A percentile compares a stretch with the other conserved stretches of the same genome.
Conservation (phyloP, 2,329 filamentous ascomycete species). For the Colletotrichum sansevieriae region DNA sequence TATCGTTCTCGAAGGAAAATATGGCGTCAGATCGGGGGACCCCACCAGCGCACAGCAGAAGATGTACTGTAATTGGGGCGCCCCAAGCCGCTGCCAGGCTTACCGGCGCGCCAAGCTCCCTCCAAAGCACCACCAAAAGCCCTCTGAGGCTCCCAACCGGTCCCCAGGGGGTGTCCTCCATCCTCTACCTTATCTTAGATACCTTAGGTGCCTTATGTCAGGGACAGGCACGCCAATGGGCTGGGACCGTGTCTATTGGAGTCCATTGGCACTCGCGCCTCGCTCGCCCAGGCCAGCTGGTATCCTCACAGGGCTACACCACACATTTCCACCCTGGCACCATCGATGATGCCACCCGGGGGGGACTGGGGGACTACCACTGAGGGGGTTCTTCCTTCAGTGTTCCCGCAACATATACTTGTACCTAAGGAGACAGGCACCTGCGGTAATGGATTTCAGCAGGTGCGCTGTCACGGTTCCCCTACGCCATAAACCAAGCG, state of each 20-base stretch:
- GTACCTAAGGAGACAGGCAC: background rate
- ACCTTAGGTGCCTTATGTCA: slow-evolving; percentile 2
- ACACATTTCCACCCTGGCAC: background rate
- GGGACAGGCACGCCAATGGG: slow-evolving; percentile 25
- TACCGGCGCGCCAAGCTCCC: slow-evolving; percentile 17
- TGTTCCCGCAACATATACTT: too few relatives aligned
- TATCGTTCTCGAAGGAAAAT: slow-evolving; percentile 41
- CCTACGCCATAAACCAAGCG: background rate
- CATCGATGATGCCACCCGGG: too few relatives aligned
- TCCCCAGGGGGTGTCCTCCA: background rate
- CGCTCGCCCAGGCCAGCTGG: background rate
- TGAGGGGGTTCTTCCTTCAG: too few relatives aligned
- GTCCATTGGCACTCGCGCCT: background rate
- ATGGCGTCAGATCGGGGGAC: slow-evolving; percentile 37
- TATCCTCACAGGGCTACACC: background rate
- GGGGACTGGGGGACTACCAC: too few relatives aligned
- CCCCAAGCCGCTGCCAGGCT: slow-evolving; percentile 15
- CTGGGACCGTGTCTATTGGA: slow-evolving; percentile 16
- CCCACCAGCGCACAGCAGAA: slow-evolving; percentile 10
- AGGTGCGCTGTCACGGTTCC: too few relatives aligned
- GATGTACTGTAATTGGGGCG: slow-evolving; percentile 19
- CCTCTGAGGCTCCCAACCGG: background rate
- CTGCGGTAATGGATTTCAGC: background rate
- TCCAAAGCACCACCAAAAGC: background rate
- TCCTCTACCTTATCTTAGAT: background rate